Evolutionary conservation across 202 grass and related monocot species (phyloP), one percentile per base, ranked within the genome.

Genomic region (Sporobolus alterniflorus): DNA sequence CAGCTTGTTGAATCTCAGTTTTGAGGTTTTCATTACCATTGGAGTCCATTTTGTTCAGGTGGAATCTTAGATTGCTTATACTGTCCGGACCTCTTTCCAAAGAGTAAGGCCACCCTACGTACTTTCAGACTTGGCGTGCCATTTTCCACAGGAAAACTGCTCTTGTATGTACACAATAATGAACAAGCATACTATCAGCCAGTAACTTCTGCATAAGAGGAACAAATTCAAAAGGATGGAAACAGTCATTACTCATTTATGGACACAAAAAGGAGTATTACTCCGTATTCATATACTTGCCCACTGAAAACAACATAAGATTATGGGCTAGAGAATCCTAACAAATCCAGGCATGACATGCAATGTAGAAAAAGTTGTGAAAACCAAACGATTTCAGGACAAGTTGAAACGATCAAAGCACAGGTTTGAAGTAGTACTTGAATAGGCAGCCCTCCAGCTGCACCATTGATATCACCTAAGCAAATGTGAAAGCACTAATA

Each of bases 31-130:
- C 87, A 42, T 83, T 77, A 52, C 70, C 87, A 62, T 90, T 80
- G 57, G 78, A 74, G 65, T 64, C 85, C 93, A 95, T 95, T 72
- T 64, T 80, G 71, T 84, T 64, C 29, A 76, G 49, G 73, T 55
- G 26, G 57, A 74, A 43, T 44, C 52, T 44, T 24, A 29, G 76
- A 81, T 65, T 17, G 40, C 79, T 36, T 28, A 60, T 31, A 68
- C 47, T 46, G 36, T 77, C 33, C 29, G n/a, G 26, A 77, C 26
- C 41, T 17, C 26, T 71, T 76, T 66, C 64, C 24, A 59, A 28
- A 29, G 11, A 13, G 26, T 26, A 82, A 61, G 59, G 31, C 29
- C 10, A 42, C 67, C 73, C 59, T 73, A 78, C 26, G 32, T 51
- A 77, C 57, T 51, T 66, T 43, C 69, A 69, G 33, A 74, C 25